Base-by-base conservation (phyloP, 176 grass and related monocot genomes). In the Hyparrhenia diplandra region DNA sequence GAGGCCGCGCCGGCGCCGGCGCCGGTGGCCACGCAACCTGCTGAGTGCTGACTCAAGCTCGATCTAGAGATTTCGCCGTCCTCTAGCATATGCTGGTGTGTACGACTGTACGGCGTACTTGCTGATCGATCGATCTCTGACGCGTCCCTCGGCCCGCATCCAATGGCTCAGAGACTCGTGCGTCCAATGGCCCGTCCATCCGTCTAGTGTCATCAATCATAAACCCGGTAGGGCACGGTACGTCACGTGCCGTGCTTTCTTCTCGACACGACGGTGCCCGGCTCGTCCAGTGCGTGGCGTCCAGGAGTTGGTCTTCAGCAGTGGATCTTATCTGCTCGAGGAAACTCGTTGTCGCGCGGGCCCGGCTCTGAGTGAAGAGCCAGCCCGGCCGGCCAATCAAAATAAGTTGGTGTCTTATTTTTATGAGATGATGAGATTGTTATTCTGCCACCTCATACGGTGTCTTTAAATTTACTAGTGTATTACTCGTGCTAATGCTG, bases 291-390 rank as follows among this genome's bases (percentile, higher is more conserved):
- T 54, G 31, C 62, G 47, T 70, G 82, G 10, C 87, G 78, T 42
- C 71, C 20, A 3, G 14, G 4, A 51, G 9, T 70, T 62, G 76
- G 82, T 76, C 18, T 45, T 34, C 40, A 10, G 69, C 28, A 0
- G 23, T 74, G 87, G 77, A 81, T 85, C 87, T 85, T 89, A 89
- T 85, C 87, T 27, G 6, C 76, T 81, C 24, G 82, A 73, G 54
- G 87, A 76, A 81, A 24, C 52, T 76, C 34, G 52, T 61, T 64
- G 18, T 9, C 4, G 29, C 4, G 54, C 65, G 82, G 77, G 2
- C 87, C 86, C 76, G 2, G 1, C 4, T 2, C 29, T 2, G 6
- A 31, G 13, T 18, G n/a, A n/a, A n/a, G 65, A 25, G 14, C 31
- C 79, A 21, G 5, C 13, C 25, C 54, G 12, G 0, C 61, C 27